Conservation (phyloP, 2,329 filamentous ascomycete species). For the Hymenoscyphus infarciens region DNA sequence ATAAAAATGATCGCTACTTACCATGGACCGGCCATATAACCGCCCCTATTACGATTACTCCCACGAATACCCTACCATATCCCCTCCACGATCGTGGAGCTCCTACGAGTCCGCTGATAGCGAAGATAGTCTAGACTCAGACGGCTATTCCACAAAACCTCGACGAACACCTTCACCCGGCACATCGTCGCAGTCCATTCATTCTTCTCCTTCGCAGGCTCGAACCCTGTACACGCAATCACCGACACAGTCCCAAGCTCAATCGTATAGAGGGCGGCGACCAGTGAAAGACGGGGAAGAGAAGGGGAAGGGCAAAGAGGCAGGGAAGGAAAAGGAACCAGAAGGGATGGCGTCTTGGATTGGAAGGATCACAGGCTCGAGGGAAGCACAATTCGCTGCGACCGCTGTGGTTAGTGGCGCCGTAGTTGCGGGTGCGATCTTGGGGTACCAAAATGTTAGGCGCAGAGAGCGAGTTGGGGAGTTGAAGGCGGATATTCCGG, state of each 20-base stretch:
- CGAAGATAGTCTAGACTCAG: conserved; percentile 10
- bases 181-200: background rate
- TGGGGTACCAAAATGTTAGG: conserved; percentile 60
- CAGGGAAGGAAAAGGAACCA: conserved; percentile 11
- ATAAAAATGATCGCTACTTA: conserved; percentile 18
- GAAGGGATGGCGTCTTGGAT: conserved; percentile 31
- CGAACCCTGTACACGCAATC: background rate
- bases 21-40: conserved; percentile 25
- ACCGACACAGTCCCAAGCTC: background rate
- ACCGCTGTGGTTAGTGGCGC: conserved; percentile 66
- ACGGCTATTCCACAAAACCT: conserved; percentile 6
- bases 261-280: background rate
- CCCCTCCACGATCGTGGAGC: conserved; percentile 6
- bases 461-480: conserved; percentile 51
- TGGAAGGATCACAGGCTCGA: conserved; percentile 23
- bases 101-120: conserved; percentile 4
- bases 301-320: background rate
- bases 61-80: conserved; percentile 15
- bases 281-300: background rate
- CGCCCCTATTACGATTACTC: conserved; percentile 13
- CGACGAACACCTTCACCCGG: background rate
- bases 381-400: conserved; percentile 56
- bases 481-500: conserved; percentile 59
- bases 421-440: conserved; percentile 55
- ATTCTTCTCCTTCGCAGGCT: background rate